These are phyloP conservation scores for Margaritispora aquatica DNA, from an alignment of 495 filamentous ascomycete genomes.

Conservation along the genomic window DNA sequence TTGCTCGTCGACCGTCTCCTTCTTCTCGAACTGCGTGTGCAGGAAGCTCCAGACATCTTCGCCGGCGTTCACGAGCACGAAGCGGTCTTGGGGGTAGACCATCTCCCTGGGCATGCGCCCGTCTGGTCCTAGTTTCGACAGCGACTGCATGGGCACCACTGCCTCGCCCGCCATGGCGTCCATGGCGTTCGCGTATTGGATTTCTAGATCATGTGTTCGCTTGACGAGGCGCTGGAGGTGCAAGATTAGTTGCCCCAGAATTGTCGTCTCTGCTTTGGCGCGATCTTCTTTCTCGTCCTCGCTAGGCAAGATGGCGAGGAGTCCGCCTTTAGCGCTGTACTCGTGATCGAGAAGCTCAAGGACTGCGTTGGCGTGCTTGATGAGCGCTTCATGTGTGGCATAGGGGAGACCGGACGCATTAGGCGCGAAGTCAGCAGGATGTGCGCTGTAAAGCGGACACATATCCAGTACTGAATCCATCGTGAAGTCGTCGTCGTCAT, in stretches of 20 bases:
- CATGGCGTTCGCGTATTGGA: slow-evolving; percentile 37
- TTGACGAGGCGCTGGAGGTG: slow-evolving; percentile 39
- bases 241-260: slow-evolving; percentile 45
- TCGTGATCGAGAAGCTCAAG: slow-evolving; percentile 50
- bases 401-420: slow-evolving; percentile 27
- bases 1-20: slow-evolving; percentile 28
- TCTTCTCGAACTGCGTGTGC: slow-evolving; percentile 37
- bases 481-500: too few species aligned
- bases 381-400: slow-evolving; percentile 38
- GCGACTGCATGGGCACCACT: slow-evolving; percentile 35
- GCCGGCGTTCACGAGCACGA: slow-evolving; percentile 43
- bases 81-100: slow-evolving; percentile 44
- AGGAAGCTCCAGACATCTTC: slow-evolving; percentile 39
- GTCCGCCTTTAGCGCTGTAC: slow-evolving; percentile 40
- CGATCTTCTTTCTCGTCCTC: slow-evolving; percentile 24
- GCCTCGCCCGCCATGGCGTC: slow-evolving; percentile 43
- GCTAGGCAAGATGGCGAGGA: slow-evolving; percentile 40
- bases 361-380: slow-evolving; percentile 46
- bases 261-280: slow-evolving; percentile 29
- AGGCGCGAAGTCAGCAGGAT: not conserved
- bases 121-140: slow-evolving; percentile 30
- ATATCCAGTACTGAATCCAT: too few species aligned
- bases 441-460: slow-evolving; percentile 15
- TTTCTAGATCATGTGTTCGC: slow-evolving; percentile 46
- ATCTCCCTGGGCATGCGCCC: slow-evolving; percentile 32